Base-by-base conservation (phyloP, 2,329 filamentous ascomycete genomes). In the Pestalotiopsis fici region DNA sequence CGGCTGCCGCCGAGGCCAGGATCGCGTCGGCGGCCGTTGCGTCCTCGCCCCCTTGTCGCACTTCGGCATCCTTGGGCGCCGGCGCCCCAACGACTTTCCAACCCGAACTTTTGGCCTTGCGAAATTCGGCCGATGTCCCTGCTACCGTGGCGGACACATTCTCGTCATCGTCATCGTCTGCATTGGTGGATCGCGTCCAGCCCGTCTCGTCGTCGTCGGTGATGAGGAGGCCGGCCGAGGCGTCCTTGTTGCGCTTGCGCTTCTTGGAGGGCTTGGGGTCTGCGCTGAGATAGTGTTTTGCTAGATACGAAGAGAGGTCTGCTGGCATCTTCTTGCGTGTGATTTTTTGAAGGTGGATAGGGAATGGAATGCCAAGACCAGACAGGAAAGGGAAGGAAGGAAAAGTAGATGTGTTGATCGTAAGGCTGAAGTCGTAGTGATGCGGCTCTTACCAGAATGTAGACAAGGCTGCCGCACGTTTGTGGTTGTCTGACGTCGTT, bases 231-330 rank as follows among this genome's bases (percentile, higher is more conserved):
- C 89, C 88, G 50, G 74, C 72, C 47, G 80, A 77, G 63, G 78
- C 69, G 64, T 78, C 74, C 31, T 76, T 75, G n/a, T 65, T 65
- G 67, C 85, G 79, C 77, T 90, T 91, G 74, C 87, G 85, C 76
- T 91, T 91, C 76, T 91, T 91, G 61, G 81, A 74, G 21, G 87
- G 84, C 70, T 87, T 88, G 5, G 83, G 79, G 69, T 89, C 86
- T 54, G 86, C 83, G 66, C 86, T 83, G 62, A 99, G 90, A 78
- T 99, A 99, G 79, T 94, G 96, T 70, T 93, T 91, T 47, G 95
- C 95, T 43, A 99, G 88, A 76, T 98, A 99, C 76, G 90, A 90
- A 67, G 94, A 91, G 71, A 98, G 87, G 72, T 89, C 86, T 69
- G 84, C 83, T 56, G 86, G 81, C 87, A 88, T 89, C n/a, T 67